These are phyloP conservation scores for Sporisorium sorghi DNA, from an alignment of 1,284 basidiomycete genomes.

Conservation along the genomic window DNA sequence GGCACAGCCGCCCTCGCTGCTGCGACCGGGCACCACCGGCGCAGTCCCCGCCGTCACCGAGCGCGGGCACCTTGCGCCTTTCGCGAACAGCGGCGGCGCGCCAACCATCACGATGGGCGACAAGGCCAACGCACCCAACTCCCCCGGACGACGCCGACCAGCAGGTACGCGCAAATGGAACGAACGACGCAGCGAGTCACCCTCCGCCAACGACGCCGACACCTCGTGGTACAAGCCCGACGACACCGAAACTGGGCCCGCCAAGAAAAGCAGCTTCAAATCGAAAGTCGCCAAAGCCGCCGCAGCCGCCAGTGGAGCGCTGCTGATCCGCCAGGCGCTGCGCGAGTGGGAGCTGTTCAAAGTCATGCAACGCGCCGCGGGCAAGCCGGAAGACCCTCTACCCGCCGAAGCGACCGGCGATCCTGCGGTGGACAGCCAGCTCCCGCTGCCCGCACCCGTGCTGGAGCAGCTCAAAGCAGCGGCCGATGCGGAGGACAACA, in stretches of 20 bases:
- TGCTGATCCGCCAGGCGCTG: conserved; percentile 45
- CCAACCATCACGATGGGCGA: conserved; percentile 26
- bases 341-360: conserved; percentile 58
- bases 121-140: conserved; percentile 15
- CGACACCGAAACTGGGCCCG: conserved; percentile 4
- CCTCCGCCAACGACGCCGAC: conserved; percentile 17
- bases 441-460: conserved; percentile 25
- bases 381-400: conserved; percentile 51
- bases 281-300: conserved; percentile 30
- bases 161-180: conserved; percentile 40
- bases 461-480: conserved; percentile 36
- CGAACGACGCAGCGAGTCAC: conserved; percentile 26
- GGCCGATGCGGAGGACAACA: conserved; percentile 43
- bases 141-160: conserved; percentile 17
- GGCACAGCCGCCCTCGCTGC: conserved; percentile 19
- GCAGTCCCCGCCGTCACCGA: conserved; percentile 30
- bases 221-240: conserved; percentile 42
- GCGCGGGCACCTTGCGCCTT: conserved; percentile 12
- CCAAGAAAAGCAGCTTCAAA: conserved; percentile 32
- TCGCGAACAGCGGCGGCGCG: conserved; percentile 4
- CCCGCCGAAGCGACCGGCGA: conserved; percentile 44
- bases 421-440: conserved; percentile 28
- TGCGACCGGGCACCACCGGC: conserved; percentile 20
- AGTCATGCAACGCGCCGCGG: conserved; percentile 43
- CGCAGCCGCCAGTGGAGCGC: conserved; percentile 42